phyloP scores from a whole-genome alignment of 192 early-diverging fungal genomes.

The Coemansia sp. region DNA sequence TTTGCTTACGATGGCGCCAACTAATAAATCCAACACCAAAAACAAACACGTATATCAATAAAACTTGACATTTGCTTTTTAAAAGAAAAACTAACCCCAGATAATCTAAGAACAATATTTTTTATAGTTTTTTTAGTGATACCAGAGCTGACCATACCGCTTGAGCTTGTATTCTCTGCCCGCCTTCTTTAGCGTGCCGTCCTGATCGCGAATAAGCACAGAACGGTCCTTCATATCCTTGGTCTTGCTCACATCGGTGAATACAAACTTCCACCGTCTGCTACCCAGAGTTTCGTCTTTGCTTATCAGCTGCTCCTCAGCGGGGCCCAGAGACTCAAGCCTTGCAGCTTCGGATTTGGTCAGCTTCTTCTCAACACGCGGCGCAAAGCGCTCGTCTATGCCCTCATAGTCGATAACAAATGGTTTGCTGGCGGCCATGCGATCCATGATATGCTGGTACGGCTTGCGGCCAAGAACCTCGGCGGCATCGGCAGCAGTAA shows the following conservation, averaged over 20 bases:
- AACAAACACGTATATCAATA: not conserved
- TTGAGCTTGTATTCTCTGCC: conserved; percentile 53
- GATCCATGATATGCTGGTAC: conserved; percentile 49
- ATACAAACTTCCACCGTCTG: conserved; percentile 59
- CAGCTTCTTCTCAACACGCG: conserved; percentile 27
- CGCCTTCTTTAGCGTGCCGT: conserved; percentile 59
- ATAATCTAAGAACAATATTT: no score
- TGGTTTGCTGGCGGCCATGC: conserved; percentile 48
- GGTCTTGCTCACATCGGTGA: conserved; percentile 58
- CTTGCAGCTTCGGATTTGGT: conserved; percentile 12
- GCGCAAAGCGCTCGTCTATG: conserved; percentile 39
- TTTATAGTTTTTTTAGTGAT: conserved; percentile 11
- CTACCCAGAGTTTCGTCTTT: conserved; percentile 43
- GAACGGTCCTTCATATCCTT: conserved; percentile 54
- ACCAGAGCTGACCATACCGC: conserved; percentile 46
- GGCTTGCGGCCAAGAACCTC: conserved; percentile 71
- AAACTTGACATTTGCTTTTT: not conserved
- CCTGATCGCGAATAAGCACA: conserved; percentile 60
- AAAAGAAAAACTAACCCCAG: no score
- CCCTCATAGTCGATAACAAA: conserved; percentile 45
- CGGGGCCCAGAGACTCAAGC: conserved; percentile 30
- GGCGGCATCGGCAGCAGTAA: conserved; percentile 79
- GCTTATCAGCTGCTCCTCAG: conserved; percentile 28
- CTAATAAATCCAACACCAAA: not conserved
- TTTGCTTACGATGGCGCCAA: conserved; percentile 28